Base-by-base conservation (phyloP, 2,329 filamentous ascomycete species). In the Fusarium sp. region DNA sequence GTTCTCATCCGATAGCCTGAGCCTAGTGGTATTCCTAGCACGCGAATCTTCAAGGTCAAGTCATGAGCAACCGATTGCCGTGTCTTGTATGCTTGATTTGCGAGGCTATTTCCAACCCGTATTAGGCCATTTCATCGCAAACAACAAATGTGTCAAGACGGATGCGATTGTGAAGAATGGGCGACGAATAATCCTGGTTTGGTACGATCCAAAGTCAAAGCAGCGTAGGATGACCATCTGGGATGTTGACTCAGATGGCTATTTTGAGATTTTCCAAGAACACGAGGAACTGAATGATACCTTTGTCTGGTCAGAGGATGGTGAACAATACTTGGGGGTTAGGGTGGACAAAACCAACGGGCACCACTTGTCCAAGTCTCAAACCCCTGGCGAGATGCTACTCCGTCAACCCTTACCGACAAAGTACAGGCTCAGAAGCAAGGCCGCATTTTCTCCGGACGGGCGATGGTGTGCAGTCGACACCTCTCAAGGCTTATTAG, bases 81-180 rank as follows among this genome's bases (percentile, higher is more conserved):
- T 46, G 20, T 10, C 42, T 24, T 46, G 22, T 46, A 24, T 22
- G 2, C 42, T 46, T 46, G 14, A 1, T 24, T 20, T 2, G 4
- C 20, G 12, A 9, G 42, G 14, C 14, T 46, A 2, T 16, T 46
- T 46, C 12, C 12, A 46, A 9, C 22, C 42, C 2, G 2, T 24
- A 20, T 24, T 46, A 7, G 2, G 12, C 7, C 42, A 46, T 24
- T 46, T 16, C 14, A 16, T 46, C 22, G 24, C 12, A 9, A 24
- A 16, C 4, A 2, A 16, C 14, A 16, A 24, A 0, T 0, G 4
- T 5, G 8, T 46, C 20, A 9, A 9, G 42, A 46, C 2, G 7
- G 22, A 46, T 46, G 22, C 1, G 20, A 46, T 46, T 16, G 22
- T 5, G 7, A 24, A 46, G 20, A 14, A 46, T 46, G 42, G 42